Evolutionary conservation across 2,329 filamentous ascomycete genomes (phyloP).

Genomic region (Harringtonia lauricola): DNA sequence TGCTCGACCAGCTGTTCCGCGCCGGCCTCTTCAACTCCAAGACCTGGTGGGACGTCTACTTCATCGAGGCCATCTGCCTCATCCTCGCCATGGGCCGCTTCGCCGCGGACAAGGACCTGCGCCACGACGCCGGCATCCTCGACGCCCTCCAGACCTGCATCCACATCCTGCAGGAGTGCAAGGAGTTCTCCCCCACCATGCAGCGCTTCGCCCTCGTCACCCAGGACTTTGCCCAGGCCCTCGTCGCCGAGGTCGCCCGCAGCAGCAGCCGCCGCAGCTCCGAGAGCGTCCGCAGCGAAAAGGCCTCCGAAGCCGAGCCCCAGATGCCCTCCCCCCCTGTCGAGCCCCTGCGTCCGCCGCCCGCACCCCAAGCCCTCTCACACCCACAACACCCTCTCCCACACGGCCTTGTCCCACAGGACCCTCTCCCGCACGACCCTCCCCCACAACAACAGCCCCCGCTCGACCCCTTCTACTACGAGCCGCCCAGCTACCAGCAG

Average conservation of each 20-base stretch:
- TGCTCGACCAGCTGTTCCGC: conserved; percentile 8
- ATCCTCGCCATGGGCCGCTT: conserved; percentile 10
- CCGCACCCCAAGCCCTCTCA: not conserved
- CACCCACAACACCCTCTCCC: not conserved
- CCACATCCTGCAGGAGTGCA: conserved; percentile 8
- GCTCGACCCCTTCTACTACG: not conserved
- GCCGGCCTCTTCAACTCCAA: conserved; percentile 11
- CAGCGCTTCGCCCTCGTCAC: conserved; percentile 10
- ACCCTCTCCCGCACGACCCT: not conserved
- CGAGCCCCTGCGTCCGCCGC: not conserved
- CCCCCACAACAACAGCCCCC: not conserved
- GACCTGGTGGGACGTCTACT: conserved; percentile 13
- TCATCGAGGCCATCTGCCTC: conserved; percentile 11
- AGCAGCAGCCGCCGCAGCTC: not conserved
- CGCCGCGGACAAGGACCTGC: conserved; percentile 3
- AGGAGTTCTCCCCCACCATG: conserved; percentile 11
- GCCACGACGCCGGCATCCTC: conserved; percentile 4
- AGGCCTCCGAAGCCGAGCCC: not conserved
- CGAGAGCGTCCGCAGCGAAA: not conserved
- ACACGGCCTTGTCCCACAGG: too few relatives aligned
- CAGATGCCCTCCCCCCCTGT: not conserved
- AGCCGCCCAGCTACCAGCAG: not conserved
- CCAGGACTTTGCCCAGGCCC: conserved; percentile 7
- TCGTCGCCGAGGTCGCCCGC: conserved; percentile 1
- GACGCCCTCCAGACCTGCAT: conserved; percentile 6